A percentile compares a stretch with the other conserved stretches of the same genome.
phyloP scores from a whole-genome alignment of 768 basidiomycete genomes.

The Punctularia strigosozonata region DNA sequence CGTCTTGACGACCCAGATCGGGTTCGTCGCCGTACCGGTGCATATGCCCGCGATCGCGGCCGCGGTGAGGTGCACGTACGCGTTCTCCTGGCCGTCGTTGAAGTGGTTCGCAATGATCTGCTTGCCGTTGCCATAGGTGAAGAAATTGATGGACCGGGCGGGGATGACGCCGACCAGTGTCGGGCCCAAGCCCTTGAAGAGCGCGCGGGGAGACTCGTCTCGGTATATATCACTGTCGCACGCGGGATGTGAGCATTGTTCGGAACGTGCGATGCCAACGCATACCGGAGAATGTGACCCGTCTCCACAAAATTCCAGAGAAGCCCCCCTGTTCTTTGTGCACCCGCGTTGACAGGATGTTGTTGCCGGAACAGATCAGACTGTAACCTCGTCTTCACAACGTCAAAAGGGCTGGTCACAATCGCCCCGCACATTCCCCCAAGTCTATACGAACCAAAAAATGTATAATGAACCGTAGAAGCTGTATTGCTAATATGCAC shows the following conservation, averaged over 20 bases:
- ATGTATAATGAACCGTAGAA: constrained; percentile 1
- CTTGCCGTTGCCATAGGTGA: constrained; percentile 95
- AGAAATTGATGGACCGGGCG: constrained; percentile 95
- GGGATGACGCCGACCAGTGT: constrained; percentile 93
- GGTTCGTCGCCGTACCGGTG: constrained; percentile 89
- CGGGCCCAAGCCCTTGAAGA: constrained; percentile 92
- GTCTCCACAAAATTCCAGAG: constrained; percentile 95
- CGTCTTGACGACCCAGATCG: constrained; percentile 99
- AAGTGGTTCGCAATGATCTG: constrained; percentile 76
- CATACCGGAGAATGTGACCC: constrained; percentile 75
- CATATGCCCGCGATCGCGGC: constrained; percentile 79
- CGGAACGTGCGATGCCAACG: constrained; percentile 2
- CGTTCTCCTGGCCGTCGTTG: constrained; percentile 71
- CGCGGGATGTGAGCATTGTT: neutral
- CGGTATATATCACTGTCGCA: constrained; percentile 69
- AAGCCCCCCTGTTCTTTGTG: constrained; percentile 34
- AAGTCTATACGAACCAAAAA: constrained; percentile 36
- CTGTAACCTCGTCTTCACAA: constrained; percentile 95
- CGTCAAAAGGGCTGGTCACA: constrained; percentile 94
- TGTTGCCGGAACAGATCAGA: constrained; percentile 67
- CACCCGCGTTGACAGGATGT: constrained; percentile 17
- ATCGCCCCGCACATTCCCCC: constrained; percentile 98
- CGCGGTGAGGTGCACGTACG: constrained; percentile 74
- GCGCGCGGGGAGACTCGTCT: constrained; percentile 76
- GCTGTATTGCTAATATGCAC: constrained; percentile 14